Evolutionary conservation across 2,329 filamentous ascomycete species (phyloP).

Genomic region (Delphinella strobiligena): DNA sequence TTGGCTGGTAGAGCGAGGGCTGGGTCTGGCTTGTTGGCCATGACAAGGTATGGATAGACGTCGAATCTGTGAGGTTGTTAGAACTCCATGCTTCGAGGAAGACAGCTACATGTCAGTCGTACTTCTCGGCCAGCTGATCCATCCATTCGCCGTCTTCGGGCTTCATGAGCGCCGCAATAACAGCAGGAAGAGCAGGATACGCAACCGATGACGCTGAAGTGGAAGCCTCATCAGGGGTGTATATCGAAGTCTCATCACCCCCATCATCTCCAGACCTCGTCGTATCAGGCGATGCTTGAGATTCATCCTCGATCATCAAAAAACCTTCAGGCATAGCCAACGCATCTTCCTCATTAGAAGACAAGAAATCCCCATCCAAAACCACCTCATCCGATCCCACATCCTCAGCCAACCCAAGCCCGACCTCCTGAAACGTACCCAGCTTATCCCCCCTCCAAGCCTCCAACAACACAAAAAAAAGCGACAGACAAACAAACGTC

Average conservation of each 20-base stretch:
- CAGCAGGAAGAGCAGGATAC: background rate
- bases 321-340: too few species aligned
- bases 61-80: background rate
- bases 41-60: background rate
- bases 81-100: background rate
- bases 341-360: too few species aligned
- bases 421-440: too few species aligned
- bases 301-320: too few species aligned
- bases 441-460: background rate
- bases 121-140: background rate
- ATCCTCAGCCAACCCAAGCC: too few species aligned
- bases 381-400: too few species aligned
- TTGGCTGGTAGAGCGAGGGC: conserved; percentile 30
- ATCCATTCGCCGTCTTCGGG: background rate
- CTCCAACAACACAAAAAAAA: background rate
- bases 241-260: too few species aligned
- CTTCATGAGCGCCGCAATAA: background rate
- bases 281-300: too few species aligned
- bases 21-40: background rate
- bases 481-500: background rate
- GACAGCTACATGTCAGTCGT: background rate
- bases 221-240: too few species aligned
- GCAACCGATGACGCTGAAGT: background rate
- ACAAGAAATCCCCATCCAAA: too few species aligned
- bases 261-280: too few species aligned